phyloP scores from a whole-genome alignment of 352 stramenopile species.

The Thalassiosira allenii region DNA sequence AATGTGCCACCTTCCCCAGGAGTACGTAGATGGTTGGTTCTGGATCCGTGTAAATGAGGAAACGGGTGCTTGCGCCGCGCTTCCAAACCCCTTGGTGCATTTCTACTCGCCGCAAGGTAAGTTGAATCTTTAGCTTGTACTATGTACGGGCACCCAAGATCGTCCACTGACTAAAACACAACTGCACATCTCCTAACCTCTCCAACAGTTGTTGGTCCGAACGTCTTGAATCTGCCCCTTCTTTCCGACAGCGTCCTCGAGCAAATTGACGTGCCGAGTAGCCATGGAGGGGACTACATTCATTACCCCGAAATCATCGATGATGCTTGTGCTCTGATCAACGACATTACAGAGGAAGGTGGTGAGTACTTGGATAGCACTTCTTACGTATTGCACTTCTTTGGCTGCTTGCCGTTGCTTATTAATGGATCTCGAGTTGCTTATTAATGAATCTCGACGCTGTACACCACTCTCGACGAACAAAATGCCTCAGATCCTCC shows the following conservation, averaged over 20 bases:
- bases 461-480: no score
- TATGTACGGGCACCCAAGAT: no score
- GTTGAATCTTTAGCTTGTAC: no score
- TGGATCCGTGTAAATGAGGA: conserved; percentile 46
- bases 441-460: no score
- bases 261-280: conserved; percentile 45
- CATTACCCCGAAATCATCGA: conserved; percentile 43
- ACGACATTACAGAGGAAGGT: conserved; percentile 62
- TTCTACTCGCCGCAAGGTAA: conserved; percentile 56
- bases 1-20: conserved; percentile 49
- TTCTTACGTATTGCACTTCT: no score
- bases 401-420: no score
- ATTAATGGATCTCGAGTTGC: no score
- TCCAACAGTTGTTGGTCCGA: no score
- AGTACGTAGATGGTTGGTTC: conserved; percentile 38
- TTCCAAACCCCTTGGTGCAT: conserved; percentile 49
- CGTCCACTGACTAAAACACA: no score
- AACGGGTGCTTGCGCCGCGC: conserved; percentile 37
- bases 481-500: no score
- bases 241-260: conserved; percentile 37
- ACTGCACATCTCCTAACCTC: no score
- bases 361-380: no score
- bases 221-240: conserved; percentile 49
- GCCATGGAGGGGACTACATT: conserved; percentile 53
- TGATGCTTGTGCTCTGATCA: conserved; percentile 46